Evolutionary conservation across 2,329 filamentous ascomycete species (phyloP).

Genomic region (Cryphonectria radicalis): DNA sequence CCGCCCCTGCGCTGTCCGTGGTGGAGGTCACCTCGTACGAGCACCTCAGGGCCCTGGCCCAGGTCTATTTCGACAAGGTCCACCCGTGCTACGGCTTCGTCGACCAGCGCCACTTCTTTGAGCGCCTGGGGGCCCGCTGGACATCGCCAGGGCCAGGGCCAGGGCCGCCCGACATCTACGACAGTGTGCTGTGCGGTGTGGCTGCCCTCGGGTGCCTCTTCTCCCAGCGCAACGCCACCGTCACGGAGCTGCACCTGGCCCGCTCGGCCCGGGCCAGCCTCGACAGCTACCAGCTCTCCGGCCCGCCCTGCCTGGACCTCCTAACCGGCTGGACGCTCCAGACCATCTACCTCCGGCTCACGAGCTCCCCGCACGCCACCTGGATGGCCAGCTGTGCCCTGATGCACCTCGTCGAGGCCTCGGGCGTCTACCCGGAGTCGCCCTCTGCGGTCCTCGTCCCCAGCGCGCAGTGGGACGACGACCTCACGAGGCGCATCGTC

Average conservation of each 20-base stretch:
- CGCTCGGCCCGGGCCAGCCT: constrained; percentile 47
- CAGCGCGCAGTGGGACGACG: constrained; percentile 38
- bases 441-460: constrained; percentile 35
- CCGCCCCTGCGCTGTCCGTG: constrained; percentile 39
- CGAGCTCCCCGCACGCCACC: constrained; percentile 55
- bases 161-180: constrained; percentile 41
- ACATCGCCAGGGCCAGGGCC: constrained; percentile 35
- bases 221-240: constrained; percentile 46
- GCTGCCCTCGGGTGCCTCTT: constrained; percentile 59
- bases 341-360: constrained; percentile 56
- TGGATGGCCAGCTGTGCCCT: constrained; percentile 62
- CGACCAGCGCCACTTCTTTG: constrained; percentile 38
- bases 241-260: constrained; percentile 50
- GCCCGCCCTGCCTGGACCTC: constrained; percentile 42
- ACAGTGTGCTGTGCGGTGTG: constrained; percentile 58
- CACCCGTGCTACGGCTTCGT: constrained; percentile 58
- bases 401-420: constrained; percentile 63
- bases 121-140: constrained; percentile 41
- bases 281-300: constrained; percentile 46
- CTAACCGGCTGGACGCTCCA: constrained; percentile 58
- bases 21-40: constrained; percentile 51
- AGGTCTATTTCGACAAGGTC: constrained; percentile 57
- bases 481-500: constrained; percentile 49
- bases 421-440: constrained; percentile 50
- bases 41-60: constrained; percentile 51